phyloP scores from a whole-genome alignment of 768 basidiomycete species.

The Suillus plorans region DNA sequence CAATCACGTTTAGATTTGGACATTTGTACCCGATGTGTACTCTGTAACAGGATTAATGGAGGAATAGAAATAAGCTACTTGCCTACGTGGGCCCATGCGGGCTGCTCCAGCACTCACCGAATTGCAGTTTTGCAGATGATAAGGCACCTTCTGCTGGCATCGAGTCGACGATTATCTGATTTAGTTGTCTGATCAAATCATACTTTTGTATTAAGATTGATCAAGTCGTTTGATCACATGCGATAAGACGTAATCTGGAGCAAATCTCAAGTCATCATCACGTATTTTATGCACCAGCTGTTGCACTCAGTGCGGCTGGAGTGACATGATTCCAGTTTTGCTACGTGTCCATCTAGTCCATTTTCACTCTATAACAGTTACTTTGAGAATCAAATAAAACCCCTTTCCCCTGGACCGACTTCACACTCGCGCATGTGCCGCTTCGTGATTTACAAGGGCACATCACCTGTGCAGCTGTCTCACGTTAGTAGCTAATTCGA shows the following conservation, averaged over 20 bases:
- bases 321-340: conserved; percentile 12
- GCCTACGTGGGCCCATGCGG: not conserved
- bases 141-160: not conserved
- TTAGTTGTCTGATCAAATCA: not conserved
- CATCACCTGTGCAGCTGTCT: conserved; percentile 86
- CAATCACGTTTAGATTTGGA: not conserved
- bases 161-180: not conserved
- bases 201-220: not conserved
- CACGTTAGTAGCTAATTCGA: conserved; percentile 50
- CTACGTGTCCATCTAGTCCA: not conserved
- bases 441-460: conserved; percentile 94
- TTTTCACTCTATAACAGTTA: not conserved
- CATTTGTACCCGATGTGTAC: conserved; percentile 2
- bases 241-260: conserved; percentile 23
- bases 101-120: not conserved
- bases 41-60: not conserved
- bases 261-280: conserved; percentile 11
- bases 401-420: not conserved
- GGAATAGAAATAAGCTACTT: not conserved
- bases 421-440: conserved; percentile 63
- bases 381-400: not conserved
- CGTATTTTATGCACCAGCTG: not conserved
- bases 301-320: conserved; percentile 1
- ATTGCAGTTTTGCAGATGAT: not conserved
- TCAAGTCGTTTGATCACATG: conserved; percentile 5